Percentiles rank a stretch among this genome's conserved stretches.
These are phyloP conservation scores for Epichloe uncinata DNA, from an alignment of 2,329 filamentous ascomycete species.

Conservation along the genomic window DNA sequence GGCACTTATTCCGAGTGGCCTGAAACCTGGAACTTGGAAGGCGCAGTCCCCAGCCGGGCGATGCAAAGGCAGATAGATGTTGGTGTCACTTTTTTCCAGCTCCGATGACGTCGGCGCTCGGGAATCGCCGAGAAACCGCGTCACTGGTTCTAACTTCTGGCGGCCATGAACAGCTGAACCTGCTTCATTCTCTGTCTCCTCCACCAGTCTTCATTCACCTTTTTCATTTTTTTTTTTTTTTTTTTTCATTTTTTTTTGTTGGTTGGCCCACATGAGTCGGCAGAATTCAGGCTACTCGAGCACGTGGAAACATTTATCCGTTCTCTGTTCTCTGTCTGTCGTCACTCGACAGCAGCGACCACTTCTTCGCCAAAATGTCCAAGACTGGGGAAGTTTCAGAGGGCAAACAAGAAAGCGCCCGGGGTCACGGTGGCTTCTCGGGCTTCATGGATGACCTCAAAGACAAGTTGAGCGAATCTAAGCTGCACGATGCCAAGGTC, in stretches of 20 bases:
- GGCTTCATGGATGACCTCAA: constrained; percentile 35
- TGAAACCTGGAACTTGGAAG: too few relatives aligned
- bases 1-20: too few relatives aligned
- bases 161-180: background rate
- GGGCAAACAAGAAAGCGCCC: background rate
- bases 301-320: too few relatives aligned
- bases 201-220: background rate
- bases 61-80: too few relatives aligned
- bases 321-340: background rate
- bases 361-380: background rate
- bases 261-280: too few relatives aligned
- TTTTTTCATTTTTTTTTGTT: background rate
- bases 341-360: background rate
- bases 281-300: too few relatives aligned
- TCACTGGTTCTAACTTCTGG: too few relatives aligned
- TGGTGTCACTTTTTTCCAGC: background rate
- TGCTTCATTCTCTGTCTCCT: background rate
- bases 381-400: constrained; percentile 1
- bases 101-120: background rate
- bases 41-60: too few relatives aligned
- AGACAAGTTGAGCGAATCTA: constrained; percentile 40
- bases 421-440: constrained; percentile 14
- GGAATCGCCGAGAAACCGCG: too few relatives aligned
- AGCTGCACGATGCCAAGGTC: constrained; percentile 44
- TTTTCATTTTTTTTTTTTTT: background rate